Evolutionary conservation across 2,329 filamentous ascomycete species (phyloP).

Genomic region (Leptographium radiaticola): DNA sequence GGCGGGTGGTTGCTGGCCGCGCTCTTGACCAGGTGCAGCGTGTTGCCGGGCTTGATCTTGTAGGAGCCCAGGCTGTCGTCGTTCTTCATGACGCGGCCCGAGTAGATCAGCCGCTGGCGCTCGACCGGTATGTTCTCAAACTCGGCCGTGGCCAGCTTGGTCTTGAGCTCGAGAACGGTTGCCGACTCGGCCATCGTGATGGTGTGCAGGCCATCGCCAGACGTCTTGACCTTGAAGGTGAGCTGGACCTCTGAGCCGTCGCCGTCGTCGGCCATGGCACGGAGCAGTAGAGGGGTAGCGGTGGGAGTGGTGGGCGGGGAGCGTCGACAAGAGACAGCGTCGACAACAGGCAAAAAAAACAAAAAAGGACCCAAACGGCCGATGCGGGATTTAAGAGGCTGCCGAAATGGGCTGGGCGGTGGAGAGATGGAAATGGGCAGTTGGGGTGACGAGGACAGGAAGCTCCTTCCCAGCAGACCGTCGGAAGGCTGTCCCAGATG

Average conservation of each 20-base stretch:
- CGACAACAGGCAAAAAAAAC: neutral
- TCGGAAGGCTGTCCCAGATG: neutral
- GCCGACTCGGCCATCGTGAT: slow-evolving; percentile 68
- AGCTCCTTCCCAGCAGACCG: neutral
- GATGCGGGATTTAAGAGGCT: neutral
- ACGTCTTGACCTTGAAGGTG: slow-evolving; percentile 97
- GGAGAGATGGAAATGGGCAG: neutral
- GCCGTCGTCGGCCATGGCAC: slow-evolving; percentile 50
- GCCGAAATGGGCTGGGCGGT: neutral
- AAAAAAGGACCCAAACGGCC: neutral
- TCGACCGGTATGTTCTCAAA: slow-evolving; percentile 79
- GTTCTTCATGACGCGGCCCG: slow-evolving; percentile 92
- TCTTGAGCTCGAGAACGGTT: slow-evolving; percentile 76
- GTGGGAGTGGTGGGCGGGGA: neutral
- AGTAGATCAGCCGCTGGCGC: slow-evolving; percentile 92
- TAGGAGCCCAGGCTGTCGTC: slow-evolving; percentile 71
- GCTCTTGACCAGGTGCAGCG: slow-evolving; percentile 91
- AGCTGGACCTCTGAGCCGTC: slow-evolving; percentile 57
- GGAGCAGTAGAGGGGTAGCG: neutral
- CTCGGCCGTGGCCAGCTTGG: slow-evolving; percentile 67
- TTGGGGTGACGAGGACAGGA: neutral
- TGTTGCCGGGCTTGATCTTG: slow-evolving; percentile 94
- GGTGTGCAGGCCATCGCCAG: slow-evolving; percentile 62
- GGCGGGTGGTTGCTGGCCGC: slow-evolving; percentile 68
- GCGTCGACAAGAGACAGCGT: neutral